These are phyloP conservation scores for Ulota crispa DNA, from an alignment of 225 moss, liverwort and hornwort species.

Conservation along the genomic window DNA sequence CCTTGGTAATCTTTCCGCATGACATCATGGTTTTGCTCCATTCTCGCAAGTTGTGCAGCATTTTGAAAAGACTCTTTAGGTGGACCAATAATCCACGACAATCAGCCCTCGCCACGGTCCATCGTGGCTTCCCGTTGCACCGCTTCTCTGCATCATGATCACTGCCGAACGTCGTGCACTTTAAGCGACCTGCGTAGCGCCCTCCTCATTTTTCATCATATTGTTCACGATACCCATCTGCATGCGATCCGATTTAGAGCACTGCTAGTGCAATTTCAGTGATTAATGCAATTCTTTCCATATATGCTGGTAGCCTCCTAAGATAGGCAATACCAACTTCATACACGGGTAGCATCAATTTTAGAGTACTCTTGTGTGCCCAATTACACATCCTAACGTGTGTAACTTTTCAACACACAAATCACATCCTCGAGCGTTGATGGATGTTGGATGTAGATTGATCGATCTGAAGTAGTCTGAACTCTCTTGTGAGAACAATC, in stretches of 20 bases:
- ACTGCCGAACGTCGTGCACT: neutral
- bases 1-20: conserved; percentile 1
- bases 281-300: neutral
- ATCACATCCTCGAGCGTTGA: neutral
- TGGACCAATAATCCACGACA: neutral
- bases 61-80: neutral
- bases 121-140: neutral
- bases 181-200: neutral
- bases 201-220: neutral
- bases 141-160: neutral
- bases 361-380: neutral
- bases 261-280: neutral
- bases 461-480: neutral
- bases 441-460: neutral
- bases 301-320: neutral
- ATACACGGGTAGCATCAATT: neutral
- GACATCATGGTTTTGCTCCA: neutral
- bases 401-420: neutral
- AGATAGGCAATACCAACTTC: neutral
- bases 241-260: neutral
- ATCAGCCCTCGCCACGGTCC: neutral
- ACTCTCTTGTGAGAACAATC: neutral
- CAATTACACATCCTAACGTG: neutral
- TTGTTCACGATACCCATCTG: neutral
- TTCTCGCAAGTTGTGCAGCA: neutral